Conservation (phyloP, 1,284 basidiomycete species). For the Ceratobasidium sp. region DNA sequence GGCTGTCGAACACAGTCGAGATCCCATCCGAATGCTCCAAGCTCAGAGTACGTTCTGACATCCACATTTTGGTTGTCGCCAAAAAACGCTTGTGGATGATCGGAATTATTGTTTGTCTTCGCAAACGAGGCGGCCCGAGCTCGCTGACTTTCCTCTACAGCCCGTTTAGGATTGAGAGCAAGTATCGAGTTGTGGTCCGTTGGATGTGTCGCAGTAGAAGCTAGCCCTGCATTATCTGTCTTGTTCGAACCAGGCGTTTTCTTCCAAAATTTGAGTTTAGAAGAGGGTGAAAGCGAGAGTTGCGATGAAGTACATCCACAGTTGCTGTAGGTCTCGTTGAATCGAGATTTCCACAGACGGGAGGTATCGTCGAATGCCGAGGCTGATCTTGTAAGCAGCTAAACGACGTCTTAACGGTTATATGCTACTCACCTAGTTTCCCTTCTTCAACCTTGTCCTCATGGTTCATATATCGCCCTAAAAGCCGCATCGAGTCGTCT, state of each 20-base stretch:
- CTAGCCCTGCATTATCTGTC: not conserved
- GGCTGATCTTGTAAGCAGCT: not conserved
- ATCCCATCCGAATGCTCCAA: slow-evolving; percentile 34
- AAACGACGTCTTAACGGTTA: not conserved
- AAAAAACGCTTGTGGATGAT: slow-evolving; percentile 28
- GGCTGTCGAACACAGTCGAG: slow-evolving; percentile 37
- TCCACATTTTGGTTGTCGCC: slow-evolving; percentile 20
- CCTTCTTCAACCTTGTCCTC: slow-evolving; percentile 49
- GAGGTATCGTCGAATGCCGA: slow-evolving; percentile 39
- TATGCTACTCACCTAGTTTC: slow-evolving; percentile 9
- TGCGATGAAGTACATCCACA: slow-evolving; percentile 34
- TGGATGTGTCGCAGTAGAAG: slow-evolving; percentile 25
- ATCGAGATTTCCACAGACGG: slow-evolving; percentile 39
- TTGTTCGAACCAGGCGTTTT: slow-evolving; percentile 17
- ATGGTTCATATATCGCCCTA: slow-evolving; percentile 47
- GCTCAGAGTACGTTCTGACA: slow-evolving; percentile 1
- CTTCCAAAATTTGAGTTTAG: slow-evolving; percentile 43
- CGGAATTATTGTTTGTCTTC: not conserved
- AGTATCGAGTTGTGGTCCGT: slow-evolving; percentile 36
- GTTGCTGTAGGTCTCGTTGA: slow-evolving; percentile 12
- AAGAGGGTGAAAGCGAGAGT: not conserved
- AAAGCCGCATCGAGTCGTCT: slow-evolving; percentile 24
- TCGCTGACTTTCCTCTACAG: slow-evolving; percentile 28
- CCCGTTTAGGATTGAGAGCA: slow-evolving; percentile 27
- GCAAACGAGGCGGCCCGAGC: slow-evolving; percentile 3